phyloP scores from a whole-genome alignment of 2,329 filamentous ascomycete species.

The Thermoascus crustaceus region DNA sequence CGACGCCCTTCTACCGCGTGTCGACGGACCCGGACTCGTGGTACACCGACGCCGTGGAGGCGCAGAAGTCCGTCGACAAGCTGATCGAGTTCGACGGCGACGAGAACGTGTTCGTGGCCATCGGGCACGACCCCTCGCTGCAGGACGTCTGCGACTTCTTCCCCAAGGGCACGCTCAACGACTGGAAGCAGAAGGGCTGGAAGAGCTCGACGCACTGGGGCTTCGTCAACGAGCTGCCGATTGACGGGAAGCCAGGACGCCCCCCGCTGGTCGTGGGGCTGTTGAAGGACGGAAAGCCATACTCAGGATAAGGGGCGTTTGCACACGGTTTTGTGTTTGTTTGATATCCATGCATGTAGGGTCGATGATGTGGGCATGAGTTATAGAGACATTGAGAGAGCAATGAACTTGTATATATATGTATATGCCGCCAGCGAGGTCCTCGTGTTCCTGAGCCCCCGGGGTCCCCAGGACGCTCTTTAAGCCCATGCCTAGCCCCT shows the following conservation, averaged over 20 bases:
- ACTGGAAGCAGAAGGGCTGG: slow-evolving; percentile 22
- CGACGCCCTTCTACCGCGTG: slow-evolving; percentile 13
- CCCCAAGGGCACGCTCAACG: slow-evolving; percentile 19
- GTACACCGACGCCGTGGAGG: slow-evolving; percentile 15
- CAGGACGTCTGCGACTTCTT: slow-evolving; percentile 16
- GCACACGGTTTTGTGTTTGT: too few relatives aligned
- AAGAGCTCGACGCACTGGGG: slow-evolving; percentile 15
- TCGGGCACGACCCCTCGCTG: slow-evolving; percentile 21
- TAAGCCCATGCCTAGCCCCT: too few relatives aligned
- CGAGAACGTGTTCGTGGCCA: slow-evolving; percentile 19
- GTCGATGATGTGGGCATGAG: too few relatives aligned
- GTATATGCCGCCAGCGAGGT: too few relatives aligned
- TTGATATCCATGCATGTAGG: too few relatives aligned
- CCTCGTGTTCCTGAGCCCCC: too few relatives aligned
- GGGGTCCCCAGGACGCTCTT: too few relatives aligned
- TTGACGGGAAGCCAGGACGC: slow-evolving; percentile 6
- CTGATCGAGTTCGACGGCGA: slow-evolving; percentile 19
- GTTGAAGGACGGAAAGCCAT: slow-evolving; percentile 4
- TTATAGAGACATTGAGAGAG: too few relatives aligned
- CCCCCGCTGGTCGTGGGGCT: slow-evolving; percentile 4
- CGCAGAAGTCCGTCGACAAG: slow-evolving; percentile 13
- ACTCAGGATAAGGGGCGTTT: too few relatives aligned
- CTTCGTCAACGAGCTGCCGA: slow-evolving; percentile 17
- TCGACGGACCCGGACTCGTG: slow-evolving; percentile 9
- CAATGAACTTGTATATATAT: too few relatives aligned